Percentiles rank a stretch among this genome's conserved stretches.
Evolutionary conservation across 2,329 filamentous ascomycete genomes (phyloP).

Genomic region (Leptographium flavum): DNA sequence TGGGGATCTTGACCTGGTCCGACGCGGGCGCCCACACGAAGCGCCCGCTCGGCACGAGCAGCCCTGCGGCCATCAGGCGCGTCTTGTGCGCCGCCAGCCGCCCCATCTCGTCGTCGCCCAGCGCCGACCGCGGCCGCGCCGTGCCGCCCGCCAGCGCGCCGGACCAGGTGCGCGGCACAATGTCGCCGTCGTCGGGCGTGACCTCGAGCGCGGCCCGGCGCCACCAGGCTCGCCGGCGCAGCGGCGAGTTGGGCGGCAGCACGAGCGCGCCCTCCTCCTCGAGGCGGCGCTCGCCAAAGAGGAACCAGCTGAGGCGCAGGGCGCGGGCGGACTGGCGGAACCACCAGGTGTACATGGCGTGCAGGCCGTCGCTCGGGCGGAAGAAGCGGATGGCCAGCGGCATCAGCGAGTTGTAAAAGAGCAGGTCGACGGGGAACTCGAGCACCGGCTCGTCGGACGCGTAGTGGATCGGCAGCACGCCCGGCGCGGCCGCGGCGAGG

Average conservation of each 20-base stretch:
- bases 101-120: slow-evolving; percentile 22
- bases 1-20: slow-evolving; percentile 87
- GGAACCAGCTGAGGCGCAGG: slow-evolving; percentile 76
- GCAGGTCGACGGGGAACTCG: slow-evolving; percentile 84
- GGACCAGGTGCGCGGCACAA: slow-evolving; percentile 42
- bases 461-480: slow-evolving; percentile 82
- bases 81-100: slow-evolving; percentile 25
- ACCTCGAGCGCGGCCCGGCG: slow-evolving; percentile 29
- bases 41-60: slow-evolving; percentile 55
- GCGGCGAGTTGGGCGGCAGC: slow-evolving; percentile 22
- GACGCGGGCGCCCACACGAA: slow-evolving; percentile 90
- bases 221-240: slow-evolving; percentile 23
- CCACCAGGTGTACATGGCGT: slow-evolving; percentile 90
- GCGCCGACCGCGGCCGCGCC: slow-evolving; percentile 22
- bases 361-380: slow-evolving; percentile 70
- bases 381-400: slow-evolving; percentile 74
- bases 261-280: slow-evolving; percentile 68
- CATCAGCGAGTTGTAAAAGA: slow-evolving; percentile 96
- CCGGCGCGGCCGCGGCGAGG: slow-evolving; percentile 51
- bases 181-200: slow-evolving; percentile 22
- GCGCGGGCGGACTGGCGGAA: slow-evolving; percentile 72
- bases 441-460: slow-evolving; percentile 82
- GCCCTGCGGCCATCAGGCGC: slow-evolving; percentile 29
- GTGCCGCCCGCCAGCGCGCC: slow-evolving; percentile 36
- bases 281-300: slow-evolving; percentile 68